phyloP scores from a whole-genome alignment of 768 basidiomycete species.

The Galerina marginata region DNA sequence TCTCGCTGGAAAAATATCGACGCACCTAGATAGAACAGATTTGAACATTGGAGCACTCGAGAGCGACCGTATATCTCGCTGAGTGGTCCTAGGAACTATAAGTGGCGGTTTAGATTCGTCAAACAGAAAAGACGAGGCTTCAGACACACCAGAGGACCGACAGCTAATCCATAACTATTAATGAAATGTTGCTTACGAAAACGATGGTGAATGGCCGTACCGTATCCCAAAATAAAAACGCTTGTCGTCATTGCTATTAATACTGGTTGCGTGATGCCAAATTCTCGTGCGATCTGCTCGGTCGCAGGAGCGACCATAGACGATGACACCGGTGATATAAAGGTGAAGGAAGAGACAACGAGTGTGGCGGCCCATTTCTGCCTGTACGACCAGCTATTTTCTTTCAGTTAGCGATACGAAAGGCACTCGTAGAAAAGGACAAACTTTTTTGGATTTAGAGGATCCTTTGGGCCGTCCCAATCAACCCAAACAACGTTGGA shows the following conservation, averaged over 20 bases:
- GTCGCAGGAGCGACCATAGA: constrained; percentile 77
- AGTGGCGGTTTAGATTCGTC: not conserved
- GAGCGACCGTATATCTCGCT: constrained; percentile 77
- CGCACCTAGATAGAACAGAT: constrained; percentile 70
- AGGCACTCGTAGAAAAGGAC: constrained; percentile 7
- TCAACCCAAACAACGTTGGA: constrained; percentile 47
- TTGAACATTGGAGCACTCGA: constrained; percentile 62
- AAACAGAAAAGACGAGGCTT: not conserved
- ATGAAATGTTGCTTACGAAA: not conserved
- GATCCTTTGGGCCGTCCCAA: constrained; percentile 69
- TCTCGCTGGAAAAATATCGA: not conserved
- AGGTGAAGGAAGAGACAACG: constrained; percentile 71
- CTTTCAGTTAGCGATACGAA: not conserved
- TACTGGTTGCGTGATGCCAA: constrained; percentile 56
- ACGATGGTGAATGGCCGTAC: constrained; percentile 35
- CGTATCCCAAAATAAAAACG: constrained; percentile 58
- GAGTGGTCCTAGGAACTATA: constrained; percentile 59
- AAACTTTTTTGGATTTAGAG: constrained; percentile 63
- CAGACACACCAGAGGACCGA: constrained; percentile 52
- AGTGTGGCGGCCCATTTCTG: constrained; percentile 69
- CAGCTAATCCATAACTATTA: constrained; percentile 36
- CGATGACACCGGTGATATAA: constrained; percentile 72
- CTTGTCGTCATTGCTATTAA: constrained; percentile 64
- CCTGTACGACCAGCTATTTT: constrained; percentile 56
- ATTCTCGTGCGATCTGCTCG: constrained; percentile 51